Conservation (phyloP, 2,329 filamentous ascomycete species). For the Trichoderma aggressivum region DNA sequence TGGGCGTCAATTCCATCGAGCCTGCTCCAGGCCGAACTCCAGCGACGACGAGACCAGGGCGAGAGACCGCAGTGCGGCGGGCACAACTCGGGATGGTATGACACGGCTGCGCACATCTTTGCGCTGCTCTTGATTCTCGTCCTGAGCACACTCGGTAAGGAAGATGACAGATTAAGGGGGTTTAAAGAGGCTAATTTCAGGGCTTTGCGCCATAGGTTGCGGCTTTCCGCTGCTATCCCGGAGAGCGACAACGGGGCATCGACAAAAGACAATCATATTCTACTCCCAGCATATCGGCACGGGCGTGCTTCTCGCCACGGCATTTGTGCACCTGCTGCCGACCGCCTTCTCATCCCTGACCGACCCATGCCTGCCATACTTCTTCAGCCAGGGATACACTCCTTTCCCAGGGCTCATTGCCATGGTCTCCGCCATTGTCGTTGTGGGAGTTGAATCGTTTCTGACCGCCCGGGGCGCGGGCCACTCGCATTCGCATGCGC, state of each 20-base stretch:
- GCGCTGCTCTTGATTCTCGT: slow-evolving; percentile 64
- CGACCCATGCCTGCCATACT: slow-evolving; percentile 69
- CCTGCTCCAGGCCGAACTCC: slow-evolving; percentile 51
- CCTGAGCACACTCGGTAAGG: slow-evolving; percentile 56
- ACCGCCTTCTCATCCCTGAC: slow-evolving; percentile 65
- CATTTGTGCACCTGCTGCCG: slow-evolving; percentile 73
- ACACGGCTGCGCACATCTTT: slow-evolving; percentile 64
- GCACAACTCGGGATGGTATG: slow-evolving; percentile 54
- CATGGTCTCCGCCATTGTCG: slow-evolving; percentile 76
- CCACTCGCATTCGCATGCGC: slow-evolving; percentile 57
- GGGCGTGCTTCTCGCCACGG: slow-evolving; percentile 80
- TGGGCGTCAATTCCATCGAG: slow-evolving; percentile 53
- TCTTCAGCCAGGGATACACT: slow-evolving; percentile 76
- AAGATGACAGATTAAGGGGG: neutral
- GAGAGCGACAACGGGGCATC: slow-evolving; percentile 53
- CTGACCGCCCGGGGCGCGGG: slow-evolving; percentile 69
- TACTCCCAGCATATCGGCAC: slow-evolving; percentile 74
- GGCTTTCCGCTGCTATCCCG: slow-evolving; percentile 64
- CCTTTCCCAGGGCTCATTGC: slow-evolving; percentile 79
- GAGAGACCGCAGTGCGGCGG: slow-evolving; percentile 52
- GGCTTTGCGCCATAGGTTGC: slow-evolving; percentile 46
- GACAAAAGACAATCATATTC: slow-evolving; percentile 60
- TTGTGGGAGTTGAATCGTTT: slow-evolving; percentile 85
- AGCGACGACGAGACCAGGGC: slow-evolving; percentile 42
- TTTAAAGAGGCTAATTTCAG: neutral